Base-by-base conservation (phyloP, 2,329 filamentous ascomycete species). In the Hawksworthiomyces lignivorus region DNA sequence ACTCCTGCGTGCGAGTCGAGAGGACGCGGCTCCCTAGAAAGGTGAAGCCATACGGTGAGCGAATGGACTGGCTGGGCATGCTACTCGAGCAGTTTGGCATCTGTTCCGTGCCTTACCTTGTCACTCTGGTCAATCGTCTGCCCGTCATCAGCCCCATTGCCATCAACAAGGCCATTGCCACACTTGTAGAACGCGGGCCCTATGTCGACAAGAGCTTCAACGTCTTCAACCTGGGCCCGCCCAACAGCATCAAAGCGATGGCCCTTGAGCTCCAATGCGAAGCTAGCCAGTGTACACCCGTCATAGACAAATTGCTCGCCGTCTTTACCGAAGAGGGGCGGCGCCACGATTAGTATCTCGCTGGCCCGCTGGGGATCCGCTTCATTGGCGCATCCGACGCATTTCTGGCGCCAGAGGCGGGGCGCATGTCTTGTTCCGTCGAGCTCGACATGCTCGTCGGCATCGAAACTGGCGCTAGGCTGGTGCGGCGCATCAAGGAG, bases 201-300 rank as follows among this genome's bases (percentile, higher is more conserved):
- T 56, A 55, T 31, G 29, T 51, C 10, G 52, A 55, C 49, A 52
- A 51, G 43, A 55, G 52, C 33, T 51, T 50, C 41, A 43, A 34
- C 3, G 53, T 56, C 4, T 50, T 54, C 43, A 54, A 50, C 26
- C 46, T 56, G n/a, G 53, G 53, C 1, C 39, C 50, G 8, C 52
- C 50, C 15, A 54, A 55, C 37, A 28, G 39, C 28, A 46, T 56
- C 45, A 51, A 51, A 26, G 49, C 46, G 19, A 44, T 46, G 36
- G 49, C 49, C 3, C 31, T 53, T 14, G 51, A 53, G 42, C 46
- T 53, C n/a, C 50, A 53, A 30, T 53, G 50, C 39, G 45, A 46
- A 1, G 51, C 51, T 5, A 22, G 9, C 8, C 41, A 52, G 19
- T 52, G 50, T 20, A 50, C 51, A 1, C 47, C 51, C 1, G 33